Conservation (phyloP, 1,284 basidiomycete genomes). For the Ustilago tritici region DNA sequence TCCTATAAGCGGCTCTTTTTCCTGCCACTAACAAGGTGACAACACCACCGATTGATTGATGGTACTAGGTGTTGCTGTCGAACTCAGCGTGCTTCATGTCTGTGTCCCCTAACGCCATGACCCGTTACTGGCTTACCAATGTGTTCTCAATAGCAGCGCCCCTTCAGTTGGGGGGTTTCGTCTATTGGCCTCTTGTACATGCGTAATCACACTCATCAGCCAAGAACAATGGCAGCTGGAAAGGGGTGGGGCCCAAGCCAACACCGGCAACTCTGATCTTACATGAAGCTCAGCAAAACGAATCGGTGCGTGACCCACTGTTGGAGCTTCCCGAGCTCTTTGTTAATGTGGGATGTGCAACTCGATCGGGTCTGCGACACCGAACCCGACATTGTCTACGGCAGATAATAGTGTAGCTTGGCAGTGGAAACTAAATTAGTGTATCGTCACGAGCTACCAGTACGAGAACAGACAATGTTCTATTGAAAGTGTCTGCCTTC, state of each 20-base stretch:
- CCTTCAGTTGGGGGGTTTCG: not conserved
- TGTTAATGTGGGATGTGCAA: not conserved
- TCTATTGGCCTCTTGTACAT: not conserved
- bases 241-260: not conserved
- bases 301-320: not conserved
- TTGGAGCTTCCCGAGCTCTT: not conserved
- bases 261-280: not conserved
- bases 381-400: constrained; percentile 1
- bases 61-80: not conserved
- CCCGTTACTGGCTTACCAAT: not conserved
- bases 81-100: not conserved
- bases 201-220: too few species aligned
- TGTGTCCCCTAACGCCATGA: not conserved
- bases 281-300: not conserved
- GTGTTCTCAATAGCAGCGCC: not conserved
- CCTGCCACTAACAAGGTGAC: not conserved
- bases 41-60: not conserved
- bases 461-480: not conserved
- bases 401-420: not conserved
- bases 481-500: not conserved
- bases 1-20: not conserved
- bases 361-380: not conserved
- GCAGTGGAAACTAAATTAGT: not conserved
- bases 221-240: not conserved
- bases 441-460: not conserved